Conservation (phyloP, 805 yeast genomes). For the Wickerhamomyces xylosicus region DNA sequence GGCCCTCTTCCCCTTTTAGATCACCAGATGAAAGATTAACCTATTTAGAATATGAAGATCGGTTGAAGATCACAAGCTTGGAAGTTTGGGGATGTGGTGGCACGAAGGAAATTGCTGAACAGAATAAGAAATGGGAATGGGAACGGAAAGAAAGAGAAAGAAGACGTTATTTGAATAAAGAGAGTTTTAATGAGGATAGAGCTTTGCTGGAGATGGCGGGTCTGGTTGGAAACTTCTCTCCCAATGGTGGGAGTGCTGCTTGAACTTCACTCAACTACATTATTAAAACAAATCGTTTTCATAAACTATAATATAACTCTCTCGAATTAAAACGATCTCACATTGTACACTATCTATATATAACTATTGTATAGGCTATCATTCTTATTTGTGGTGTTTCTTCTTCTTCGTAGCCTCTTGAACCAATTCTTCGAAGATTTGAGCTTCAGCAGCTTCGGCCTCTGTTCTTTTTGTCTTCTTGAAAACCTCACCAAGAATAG, state of each 20-base stretch:
- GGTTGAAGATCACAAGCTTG: slow-evolving; percentile 60
- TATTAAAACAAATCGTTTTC: neutral
- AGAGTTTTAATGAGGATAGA: slow-evolving; percentile 66
- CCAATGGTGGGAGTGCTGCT: slow-evolving; percentile 39
- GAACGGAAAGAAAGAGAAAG: slow-evolving; percentile 79
- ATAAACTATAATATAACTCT: neutral
- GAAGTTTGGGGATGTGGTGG: slow-evolving; percentile 94
- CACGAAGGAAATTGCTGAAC: slow-evolving; percentile 66
- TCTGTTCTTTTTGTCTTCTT: slow-evolving; percentile 57
- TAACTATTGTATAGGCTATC: neutral
- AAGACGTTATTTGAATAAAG: slow-evolving; percentile 58
- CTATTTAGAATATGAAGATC: slow-evolving; percentile 45
- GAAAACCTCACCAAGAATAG: slow-evolving; percentile 64
- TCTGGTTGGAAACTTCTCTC: slow-evolving; percentile 33
- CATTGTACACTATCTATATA: neutral
- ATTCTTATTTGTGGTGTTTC: slow-evolving; percentile 4
- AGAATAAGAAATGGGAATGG: slow-evolving; percentile 79
- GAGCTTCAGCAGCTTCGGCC: slow-evolving; percentile 89
- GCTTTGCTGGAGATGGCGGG: slow-evolving; percentile 84
- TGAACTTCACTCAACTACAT: neutral
- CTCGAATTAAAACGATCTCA: no score
- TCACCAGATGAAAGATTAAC: slow-evolving; percentile 21
- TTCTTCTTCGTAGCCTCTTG: slow-evolving; percentile 53
- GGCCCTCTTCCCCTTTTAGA: slow-evolving; percentile 39
- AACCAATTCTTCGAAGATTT: slow-evolving; percentile 84